Conservation (phyloP, 2,329 filamentous ascomycete species). For the Cercospora sp. region DNA sequence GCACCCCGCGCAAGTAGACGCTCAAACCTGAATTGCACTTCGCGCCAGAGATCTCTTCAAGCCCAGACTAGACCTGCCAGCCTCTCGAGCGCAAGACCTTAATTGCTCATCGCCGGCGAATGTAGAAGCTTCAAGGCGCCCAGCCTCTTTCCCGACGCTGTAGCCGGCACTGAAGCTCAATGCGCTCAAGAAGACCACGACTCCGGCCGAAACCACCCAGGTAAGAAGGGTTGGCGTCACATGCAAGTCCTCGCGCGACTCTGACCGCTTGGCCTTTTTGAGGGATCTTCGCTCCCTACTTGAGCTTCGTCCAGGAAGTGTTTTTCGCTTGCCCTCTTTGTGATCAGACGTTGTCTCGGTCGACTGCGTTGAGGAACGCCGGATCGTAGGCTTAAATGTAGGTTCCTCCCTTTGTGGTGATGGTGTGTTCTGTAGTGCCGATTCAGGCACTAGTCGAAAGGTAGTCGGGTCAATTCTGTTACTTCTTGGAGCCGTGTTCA, state of each 20-base stretch:
- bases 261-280: conserved; percentile 47
- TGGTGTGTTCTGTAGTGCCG: conserved; percentile 46
- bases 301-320: conserved; percentile 39
- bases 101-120: conserved; percentile 29
- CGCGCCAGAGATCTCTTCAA: conserved; percentile 37
- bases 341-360: conserved; percentile 34
- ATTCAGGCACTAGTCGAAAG: conserved; percentile 62
- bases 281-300: conserved; percentile 48
- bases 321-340: conserved; percentile 50
- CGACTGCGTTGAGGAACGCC: conserved; percentile 35
- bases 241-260: conserved; percentile 36
- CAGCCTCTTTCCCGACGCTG: conserved; percentile 57
- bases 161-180: conserved; percentile 67
- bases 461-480: conserved; percentile 52
- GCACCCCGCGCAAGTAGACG: not conserved
- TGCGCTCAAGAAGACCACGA: conserved; percentile 64
- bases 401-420: conserved; percentile 34
- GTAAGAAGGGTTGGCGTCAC: conserved; percentile 63
- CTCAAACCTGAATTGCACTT: conserved; percentile 37
- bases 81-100: conserved; percentile 38
- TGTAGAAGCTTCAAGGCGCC: conserved; percentile 27
- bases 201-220: conserved; percentile 66
- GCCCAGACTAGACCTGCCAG: conserved; percentile 36
- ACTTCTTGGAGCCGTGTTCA: conserved; percentile 25
- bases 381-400: conserved; percentile 41